Base-by-base conservation (phyloP, 2,329 filamentous ascomycete species). In the Knoxdaviesia capensis region DNA sequence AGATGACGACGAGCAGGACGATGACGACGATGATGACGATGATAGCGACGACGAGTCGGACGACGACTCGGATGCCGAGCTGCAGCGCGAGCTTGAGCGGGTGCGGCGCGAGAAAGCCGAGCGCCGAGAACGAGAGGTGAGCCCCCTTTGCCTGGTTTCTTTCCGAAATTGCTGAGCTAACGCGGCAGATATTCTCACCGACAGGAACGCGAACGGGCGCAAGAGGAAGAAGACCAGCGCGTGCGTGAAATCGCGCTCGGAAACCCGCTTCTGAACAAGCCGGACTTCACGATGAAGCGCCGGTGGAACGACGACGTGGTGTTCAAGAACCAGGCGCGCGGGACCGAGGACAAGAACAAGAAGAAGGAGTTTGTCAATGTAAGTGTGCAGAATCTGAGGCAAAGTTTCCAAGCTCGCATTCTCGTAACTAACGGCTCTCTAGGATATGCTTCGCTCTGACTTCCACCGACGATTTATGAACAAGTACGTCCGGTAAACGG, bases 221-320 rank as follows among this genome's bases (percentile, higher is more conserved):
- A 77, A 31, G 70, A 77, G 48, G 88, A 94, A 55, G 70, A 90
- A 54, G 86, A 88, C 54, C 73, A 80, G 53, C 71, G 83, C 46
- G 88, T 94, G 59, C 71, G 77, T 48, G 83, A 94, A 52, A 93
- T 96, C 52, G 88, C 90, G 34, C 65, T 82, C 36, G 90, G 90
- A 6, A 98, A 98, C 57, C 90, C 90, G 35, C 63, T 98, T 41
- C 70, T 98, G 44, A 94, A 96, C 41, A 82, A 83, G 56, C 62
- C 72, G 20, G 86, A 94, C 51, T 96, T 92, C 57, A 86, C 79
- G 45, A 78, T 94, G 54, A 94, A 94, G 69, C 68, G 84, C 50
- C 66, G 87, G 51, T 98, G 90, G 90, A 90, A 98, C 52, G 90
- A 98, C 53, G 90, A 98, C 56, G 90, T 98, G 8, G 87, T 98